Conservation (phyloP, 805 yeast genomes). For the Wickerhamomyces alni region DNA sequence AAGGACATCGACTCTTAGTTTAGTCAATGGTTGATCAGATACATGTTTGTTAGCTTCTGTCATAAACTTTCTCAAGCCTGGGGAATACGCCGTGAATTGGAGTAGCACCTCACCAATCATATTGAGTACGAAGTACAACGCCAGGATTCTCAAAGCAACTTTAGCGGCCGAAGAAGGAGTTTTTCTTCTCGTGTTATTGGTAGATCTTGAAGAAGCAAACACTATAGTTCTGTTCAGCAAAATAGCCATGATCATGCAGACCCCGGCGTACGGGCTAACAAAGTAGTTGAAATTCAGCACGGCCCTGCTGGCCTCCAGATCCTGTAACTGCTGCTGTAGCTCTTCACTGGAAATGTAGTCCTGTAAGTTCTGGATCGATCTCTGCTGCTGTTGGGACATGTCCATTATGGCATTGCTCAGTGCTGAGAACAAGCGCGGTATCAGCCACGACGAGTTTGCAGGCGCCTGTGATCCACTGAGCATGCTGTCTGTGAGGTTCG, state of each 20-base stretch:
- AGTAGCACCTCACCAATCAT: neutral
- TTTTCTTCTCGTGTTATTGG: constrained; percentile 13
- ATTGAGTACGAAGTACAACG: constrained; percentile 26
- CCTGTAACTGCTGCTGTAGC: constrained; percentile 1
- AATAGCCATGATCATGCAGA: constrained; percentile 54
- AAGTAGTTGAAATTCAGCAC: constrained; percentile 31
- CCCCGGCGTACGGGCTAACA: constrained; percentile 42
- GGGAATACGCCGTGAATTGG: neutral
- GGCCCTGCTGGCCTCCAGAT: neutral
- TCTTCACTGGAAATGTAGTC: constrained; percentile 10
- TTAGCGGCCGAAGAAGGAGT: constrained; percentile 20
- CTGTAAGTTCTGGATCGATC: constrained; percentile 9
- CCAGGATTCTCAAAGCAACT: constrained; percentile 31
- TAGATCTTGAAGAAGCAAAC: constrained; percentile 44
- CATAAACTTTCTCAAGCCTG: neutral
- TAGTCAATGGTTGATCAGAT: neutral
- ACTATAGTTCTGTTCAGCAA: constrained; percentile 51
- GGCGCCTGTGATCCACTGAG: too few relatives aligned
- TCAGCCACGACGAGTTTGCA: neutral
- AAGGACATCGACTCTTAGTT: constrained; percentile 18
- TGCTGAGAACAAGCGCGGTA: neutral
- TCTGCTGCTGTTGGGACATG: neutral
- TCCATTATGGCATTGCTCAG: neutral
- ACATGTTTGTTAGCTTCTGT: constrained; percentile 1
- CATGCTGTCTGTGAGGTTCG: too few relatives aligned